These are phyloP conservation scores for Verticillium tricorpus DNA, from an alignment of 2,329 filamentous ascomycete species.

Conservation along the genomic window DNA sequence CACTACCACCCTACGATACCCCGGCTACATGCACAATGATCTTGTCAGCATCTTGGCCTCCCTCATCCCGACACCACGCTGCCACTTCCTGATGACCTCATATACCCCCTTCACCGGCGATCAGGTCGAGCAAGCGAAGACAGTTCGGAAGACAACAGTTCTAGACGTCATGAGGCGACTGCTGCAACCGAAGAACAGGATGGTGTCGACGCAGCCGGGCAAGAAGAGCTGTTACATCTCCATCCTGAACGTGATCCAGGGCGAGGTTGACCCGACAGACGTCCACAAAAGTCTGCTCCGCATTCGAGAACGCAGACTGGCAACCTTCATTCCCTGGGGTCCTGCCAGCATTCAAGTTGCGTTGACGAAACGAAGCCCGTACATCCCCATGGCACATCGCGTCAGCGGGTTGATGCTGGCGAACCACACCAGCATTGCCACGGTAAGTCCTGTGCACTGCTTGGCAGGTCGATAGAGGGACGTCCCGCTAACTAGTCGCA, in stretches of 20 bases:
- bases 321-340: constrained; percentile 97
- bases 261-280: constrained; percentile 95
- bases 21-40: constrained; percentile 99
- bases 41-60: constrained; percentile 95
- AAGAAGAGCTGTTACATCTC: constrained; percentile 99
- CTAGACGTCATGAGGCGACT: constrained; percentile 95
- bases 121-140: constrained; percentile 94
- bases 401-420: constrained; percentile 97
- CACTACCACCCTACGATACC: constrained; percentile 93
- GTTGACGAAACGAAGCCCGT: constrained; percentile 92
- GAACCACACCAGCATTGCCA: constrained; percentile 96
- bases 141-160: constrained; percentile 95
- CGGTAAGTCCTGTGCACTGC: constrained; percentile 43
- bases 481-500: constrained; percentile 21
- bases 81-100: constrained; percentile 97
- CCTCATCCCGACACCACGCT: constrained; percentile 90
- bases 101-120: constrained; percentile 98
- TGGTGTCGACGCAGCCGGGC: constrained; percentile 92
- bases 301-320: constrained; percentile 88
- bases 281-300: constrained; percentile 96
- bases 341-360: constrained; percentile 97
- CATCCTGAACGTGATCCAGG: constrained; percentile 97
- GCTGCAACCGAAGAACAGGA: constrained; percentile 96
- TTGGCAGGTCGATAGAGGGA: neutral
- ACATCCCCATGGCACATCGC: constrained; percentile 88